Base-by-base conservation (phyloP, 805 yeast species). In the Starmera quercuum region DNA sequence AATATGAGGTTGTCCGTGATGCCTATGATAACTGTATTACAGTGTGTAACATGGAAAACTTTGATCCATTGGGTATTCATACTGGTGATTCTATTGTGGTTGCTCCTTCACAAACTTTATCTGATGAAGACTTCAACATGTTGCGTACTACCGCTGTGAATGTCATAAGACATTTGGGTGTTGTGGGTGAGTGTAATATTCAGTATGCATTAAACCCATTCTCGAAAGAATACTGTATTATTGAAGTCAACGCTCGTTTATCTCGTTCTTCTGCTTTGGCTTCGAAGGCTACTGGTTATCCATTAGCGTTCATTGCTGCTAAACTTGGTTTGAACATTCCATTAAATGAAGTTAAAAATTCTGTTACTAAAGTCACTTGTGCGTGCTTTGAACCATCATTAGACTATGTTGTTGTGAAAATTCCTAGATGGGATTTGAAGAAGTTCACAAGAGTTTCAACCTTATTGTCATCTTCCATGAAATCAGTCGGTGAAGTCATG, bases 401-500 rank as follows among this genome's bases (percentile, higher is more conserved):
- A 56, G 98, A 90, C 64, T 90, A 90, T 64, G 84, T 87, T 59
- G 98, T 90, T 44, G 95, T 86, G 34, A 90, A 90, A 74, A 92
- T 90, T 61, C 98, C 98, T 61, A 78, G 97, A 67, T 90, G 98
- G 98, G 98, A 90, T 65, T 74, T 90, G 65, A 83, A 84, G 70
- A 90, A 90, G 65, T 90, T 90, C 65, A 84, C 90, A 41, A 75
- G 95, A 58, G 97, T 90, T 25, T 83, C 95, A 15, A 79, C 84
- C 33, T 71, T 78, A 57, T 74, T 90, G 49, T 82, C 92, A 8
- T 87, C 97, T 2, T 78, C 95, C 20, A 90, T 90, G 98, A 90
- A 90, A 66, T 87, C 97, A 41, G 97, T 90, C 45, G 98, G 98
- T 69, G 98, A 90, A 62, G 97, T 92, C 34, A 90, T 90, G 98